Evolutionary conservation across 345 rosid genomes (phyloP).

Genomic region (Clausena lansium): DNA sequence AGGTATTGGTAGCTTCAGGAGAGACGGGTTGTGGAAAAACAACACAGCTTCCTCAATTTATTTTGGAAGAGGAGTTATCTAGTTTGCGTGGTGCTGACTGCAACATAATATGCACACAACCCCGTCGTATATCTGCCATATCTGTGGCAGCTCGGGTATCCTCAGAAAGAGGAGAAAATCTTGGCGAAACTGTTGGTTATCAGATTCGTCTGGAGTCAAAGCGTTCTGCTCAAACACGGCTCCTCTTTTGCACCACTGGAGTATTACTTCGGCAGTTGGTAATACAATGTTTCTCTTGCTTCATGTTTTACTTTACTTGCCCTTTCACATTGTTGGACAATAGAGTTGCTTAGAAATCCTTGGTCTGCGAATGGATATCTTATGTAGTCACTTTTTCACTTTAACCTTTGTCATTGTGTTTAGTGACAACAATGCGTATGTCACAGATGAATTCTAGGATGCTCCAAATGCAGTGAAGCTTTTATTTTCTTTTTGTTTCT

Average conservation of each 20-base stretch:
- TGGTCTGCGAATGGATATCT: background rate
- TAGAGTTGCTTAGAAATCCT: background rate
- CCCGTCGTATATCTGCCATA: conserved; percentile 93
- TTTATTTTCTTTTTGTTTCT: conserved; percentile 6
- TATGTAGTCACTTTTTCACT: background rate
- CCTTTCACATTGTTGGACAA: background rate
- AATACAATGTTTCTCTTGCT: conserved; percentile 23
- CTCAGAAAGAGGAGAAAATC: conserved; percentile 85
- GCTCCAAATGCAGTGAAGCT: background rate
- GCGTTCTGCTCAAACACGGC: conserved; percentile 73
- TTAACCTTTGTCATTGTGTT: background rate
- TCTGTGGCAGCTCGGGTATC: conserved; percentile 94
- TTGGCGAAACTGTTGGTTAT: conserved; percentile 92
- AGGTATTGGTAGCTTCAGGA: conserved; percentile 93
- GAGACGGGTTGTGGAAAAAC: conserved; percentile 99
- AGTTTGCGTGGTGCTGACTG: conserved; percentile 76
- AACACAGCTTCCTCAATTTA: conserved; percentile 93
- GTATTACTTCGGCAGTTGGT: conserved; percentile 89
- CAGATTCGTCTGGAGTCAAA: conserved; percentile 90
- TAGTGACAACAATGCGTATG: background rate
- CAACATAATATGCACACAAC: conserved; percentile 92
- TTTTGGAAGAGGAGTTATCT: conserved; percentile 84
- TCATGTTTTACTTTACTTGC: background rate
- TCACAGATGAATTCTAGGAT: background rate
- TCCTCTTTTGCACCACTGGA: conserved; percentile 94